These are phyloP conservation scores for Daldinia childiae DNA, from an alignment of 495 filamentous ascomycete species.

Conservation along the genomic window DNA sequence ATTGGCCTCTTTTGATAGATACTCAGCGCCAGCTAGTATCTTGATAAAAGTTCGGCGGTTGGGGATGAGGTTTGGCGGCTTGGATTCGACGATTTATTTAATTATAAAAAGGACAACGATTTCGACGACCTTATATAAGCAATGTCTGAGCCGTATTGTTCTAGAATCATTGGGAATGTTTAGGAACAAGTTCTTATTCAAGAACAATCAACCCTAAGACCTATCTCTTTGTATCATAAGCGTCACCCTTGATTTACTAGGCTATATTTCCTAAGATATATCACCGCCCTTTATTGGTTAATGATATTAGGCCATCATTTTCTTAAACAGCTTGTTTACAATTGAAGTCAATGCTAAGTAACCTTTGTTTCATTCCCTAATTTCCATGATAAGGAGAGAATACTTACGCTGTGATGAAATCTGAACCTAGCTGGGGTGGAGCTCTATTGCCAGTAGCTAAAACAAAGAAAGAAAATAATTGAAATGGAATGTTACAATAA, in stretches of 20 bases:
- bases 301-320: background rate
- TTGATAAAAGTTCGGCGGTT: background rate
- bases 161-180: background rate
- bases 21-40: background rate
- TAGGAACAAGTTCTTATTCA: background rate
- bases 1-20: background rate
- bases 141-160: background rate
- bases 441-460: too few relatives aligned
- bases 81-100: background rate
- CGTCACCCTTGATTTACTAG: too few relatives aligned
- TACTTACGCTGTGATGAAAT: too few relatives aligned
- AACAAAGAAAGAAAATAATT: too few relatives aligned
- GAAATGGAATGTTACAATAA: too few relatives aligned
- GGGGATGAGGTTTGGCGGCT: background rate
- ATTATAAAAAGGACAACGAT: background rate
- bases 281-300: too few relatives aligned
- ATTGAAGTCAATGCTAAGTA: background rate
- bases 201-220: conserved; percentile 16
- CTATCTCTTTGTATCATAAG: background rate
- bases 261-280: too few relatives aligned
- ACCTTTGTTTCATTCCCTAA: background rate
- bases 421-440: too few relatives aligned
- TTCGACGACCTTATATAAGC: background rate
- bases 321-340: background rate
- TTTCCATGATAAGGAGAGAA: too few relatives aligned